A percentile compares a stretch with the other conserved stretches of the same genome.
Conservation (phyloP, 768 basidiomycete species). For the Suillus bovinus region DNA sequence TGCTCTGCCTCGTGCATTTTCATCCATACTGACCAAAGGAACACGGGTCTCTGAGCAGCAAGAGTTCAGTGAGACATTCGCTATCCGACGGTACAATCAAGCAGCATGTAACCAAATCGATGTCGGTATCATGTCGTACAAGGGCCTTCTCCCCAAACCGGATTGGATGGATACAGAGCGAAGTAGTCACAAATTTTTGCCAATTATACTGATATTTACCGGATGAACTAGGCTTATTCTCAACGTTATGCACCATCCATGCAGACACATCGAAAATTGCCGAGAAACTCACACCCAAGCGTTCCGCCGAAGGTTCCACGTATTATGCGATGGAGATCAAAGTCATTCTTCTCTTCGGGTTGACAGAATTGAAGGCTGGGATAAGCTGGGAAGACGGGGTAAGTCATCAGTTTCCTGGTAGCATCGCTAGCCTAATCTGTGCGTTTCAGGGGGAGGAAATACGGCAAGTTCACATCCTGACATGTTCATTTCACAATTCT, state of each 20-base stretch:
- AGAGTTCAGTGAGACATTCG: slow-evolving; percentile 43
- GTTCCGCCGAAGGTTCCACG: slow-evolving; percentile 22
- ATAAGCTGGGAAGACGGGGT: slow-evolving; percentile 53
- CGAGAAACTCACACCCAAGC: slow-evolving; percentile 21
- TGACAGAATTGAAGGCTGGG: slow-evolving; percentile 54
- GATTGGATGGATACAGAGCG: slow-evolving; percentile 36
- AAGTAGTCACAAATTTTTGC: slow-evolving; percentile 17
- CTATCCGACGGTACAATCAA: slow-evolving; percentile 28
- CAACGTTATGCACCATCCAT: slow-evolving; percentile 35
- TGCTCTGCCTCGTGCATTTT: slow-evolving; percentile 42
- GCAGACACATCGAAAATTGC: slow-evolving; percentile 36
- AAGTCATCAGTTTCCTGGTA: slow-evolving; percentile 18
- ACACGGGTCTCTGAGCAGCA: slow-evolving; percentile 45
- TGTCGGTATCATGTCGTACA: slow-evolving; percentile 31
- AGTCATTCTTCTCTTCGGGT: slow-evolving; percentile 49
- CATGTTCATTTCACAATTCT: slow-evolving; percentile 1
- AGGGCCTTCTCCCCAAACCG: slow-evolving; percentile 28
- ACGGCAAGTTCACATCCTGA: slow-evolving; percentile 24
- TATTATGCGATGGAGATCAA: slow-evolving; percentile 32
- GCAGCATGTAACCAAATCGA: slow-evolving; percentile 22
- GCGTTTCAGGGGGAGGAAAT: slow-evolving; percentile 37
- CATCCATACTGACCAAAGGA: slow-evolving; percentile 45
- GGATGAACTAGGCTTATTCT: slow-evolving; percentile 28
- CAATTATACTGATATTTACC: neutral
- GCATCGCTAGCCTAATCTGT: slow-evolving; percentile 1